A percentile compares a stretch with the other conserved stretches of the same genome.
Evolutionary conservation across 257 asterid species (phyloP).

Genomic region (Lithospermum erythrorhizon): DNA sequence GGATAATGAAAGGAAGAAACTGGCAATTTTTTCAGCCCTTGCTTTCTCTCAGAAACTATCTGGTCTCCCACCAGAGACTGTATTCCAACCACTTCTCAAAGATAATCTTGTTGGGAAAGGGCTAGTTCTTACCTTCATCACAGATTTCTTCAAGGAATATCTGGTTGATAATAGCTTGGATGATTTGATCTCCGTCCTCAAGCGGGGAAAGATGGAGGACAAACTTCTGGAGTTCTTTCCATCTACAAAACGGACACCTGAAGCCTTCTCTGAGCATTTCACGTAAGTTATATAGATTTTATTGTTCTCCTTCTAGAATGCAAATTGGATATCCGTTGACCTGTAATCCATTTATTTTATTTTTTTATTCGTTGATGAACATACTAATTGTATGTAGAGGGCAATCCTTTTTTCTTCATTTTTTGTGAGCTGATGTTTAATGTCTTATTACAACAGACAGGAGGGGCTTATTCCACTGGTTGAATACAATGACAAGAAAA

Average conservation of each 20-base stretch:
- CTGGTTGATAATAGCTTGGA: constrained; percentile 94
- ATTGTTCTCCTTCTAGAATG: not conserved
- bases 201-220: constrained; percentile 91
- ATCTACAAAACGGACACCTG: constrained; percentile 74
- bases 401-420: too few species aligned
- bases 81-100: constrained; percentile 91
- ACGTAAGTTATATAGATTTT: constrained; percentile 38
- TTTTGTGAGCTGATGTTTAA: not conserved
- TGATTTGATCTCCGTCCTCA: constrained; percentile 82
- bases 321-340: too few species aligned
- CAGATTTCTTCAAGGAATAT: constrained; percentile 93
- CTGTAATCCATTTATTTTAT: too few species aligned
- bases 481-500: constrained; percentile 75
- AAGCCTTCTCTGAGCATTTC: constrained; percentile 87
- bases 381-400: too few species aligned
- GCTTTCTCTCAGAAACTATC: constrained; percentile 97
- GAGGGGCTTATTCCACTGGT: constrained; percentile 69
- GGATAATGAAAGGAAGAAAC: constrained; percentile 95
- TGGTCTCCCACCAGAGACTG: constrained; percentile 97
- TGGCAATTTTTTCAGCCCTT: constrained; percentile 95
- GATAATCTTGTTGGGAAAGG: constrained; percentile 97
- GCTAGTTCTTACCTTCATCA: constrained; percentile 83
- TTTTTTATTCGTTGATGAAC: too few species aligned
- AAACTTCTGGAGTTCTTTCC: constrained; percentile 87
- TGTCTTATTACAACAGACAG: constrained; percentile 31